Evolutionary conservation across 2,329 filamentous ascomycete species (phyloP), one percentile per base, ranked within the genome.

Genomic region (Monosporascus sp.): DNA sequence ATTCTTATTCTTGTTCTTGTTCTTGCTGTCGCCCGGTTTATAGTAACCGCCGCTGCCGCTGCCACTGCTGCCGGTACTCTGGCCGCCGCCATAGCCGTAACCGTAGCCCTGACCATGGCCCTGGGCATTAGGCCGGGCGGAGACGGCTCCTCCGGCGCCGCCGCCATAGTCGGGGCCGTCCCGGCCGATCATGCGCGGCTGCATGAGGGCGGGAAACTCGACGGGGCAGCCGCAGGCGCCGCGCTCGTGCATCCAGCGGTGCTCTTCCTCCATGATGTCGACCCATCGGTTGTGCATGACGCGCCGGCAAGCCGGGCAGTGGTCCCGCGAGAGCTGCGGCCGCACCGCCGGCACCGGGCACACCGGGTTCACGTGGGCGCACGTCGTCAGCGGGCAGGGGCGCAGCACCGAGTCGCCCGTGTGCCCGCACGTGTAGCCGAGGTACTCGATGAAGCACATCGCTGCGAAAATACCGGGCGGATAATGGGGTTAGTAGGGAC

Each of bases 361-460:
- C 27, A 68, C 59, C 0, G 72, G 70, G 51, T 72, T 70, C 27
- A 58, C 67, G 55, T 70, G 63, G 5, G 63, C 55, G 5, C 65
- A 60, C 0, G 74, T 76, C 0, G 73, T 75, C 55, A 74, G 47
- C 1, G 77, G 77, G 55, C 77, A 79, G 3, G 68, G 63, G 0
- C 72, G 70, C 47, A 76, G 65, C 11, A 73, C 65, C 1, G 69
- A 65, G 4, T 70, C 41, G 7, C 71, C 72, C 48, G 70, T 72
- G 63, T 80, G 77, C 17, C 76, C 77, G 60, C 77, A 80, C 37
- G 64, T 70, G 62, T 77, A 79, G 51, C 70, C 72, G 47, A 76
- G 61, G 58, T 68, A 77, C 59, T 78, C 74, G 35, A 68, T 65
- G 62, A 77, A 70, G 58, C 77, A 79, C 77, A 79, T 80, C 3